Percentiles rank a stretch among this genome's conserved stretches.
Conservation (phyloP, 2,329 filamentous ascomycete species). For the Colletotrichum sp. region DNA sequence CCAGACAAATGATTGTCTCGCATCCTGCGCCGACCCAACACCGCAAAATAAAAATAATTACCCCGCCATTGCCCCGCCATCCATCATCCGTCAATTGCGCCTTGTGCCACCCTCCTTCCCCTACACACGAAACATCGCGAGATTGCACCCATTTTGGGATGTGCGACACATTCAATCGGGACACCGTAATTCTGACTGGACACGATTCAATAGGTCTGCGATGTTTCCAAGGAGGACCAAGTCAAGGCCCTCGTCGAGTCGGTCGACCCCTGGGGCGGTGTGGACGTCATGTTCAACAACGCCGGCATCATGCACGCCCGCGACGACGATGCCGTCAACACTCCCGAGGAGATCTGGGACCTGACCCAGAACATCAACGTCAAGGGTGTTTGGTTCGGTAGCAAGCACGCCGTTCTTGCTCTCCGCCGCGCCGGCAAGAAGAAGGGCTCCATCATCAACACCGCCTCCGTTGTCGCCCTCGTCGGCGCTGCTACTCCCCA, state of each 20-base stretch:
- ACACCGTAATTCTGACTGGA: background rate
- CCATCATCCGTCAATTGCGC: background rate
- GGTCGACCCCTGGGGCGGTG: constrained; percentile 83
- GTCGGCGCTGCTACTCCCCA: constrained; percentile 89
- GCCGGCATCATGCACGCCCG: constrained; percentile 94
- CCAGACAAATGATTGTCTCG: background rate
- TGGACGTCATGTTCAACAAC: constrained; percentile 97
- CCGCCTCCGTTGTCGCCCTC: constrained; percentile 85
- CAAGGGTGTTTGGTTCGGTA: constrained; percentile 97
- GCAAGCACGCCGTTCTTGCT: constrained; percentile 87
- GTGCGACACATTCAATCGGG: background rate
- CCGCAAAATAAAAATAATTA: background rate
- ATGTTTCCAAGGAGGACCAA: constrained; percentile 85
- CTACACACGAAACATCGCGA: background rate
- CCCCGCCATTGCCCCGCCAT: constrained; percentile 16
- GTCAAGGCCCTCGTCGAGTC: constrained; percentile 76
- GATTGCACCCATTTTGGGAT: background rate
- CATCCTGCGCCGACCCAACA: background rate
- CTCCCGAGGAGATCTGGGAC: constrained; percentile 91
- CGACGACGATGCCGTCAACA: constrained; percentile 81
- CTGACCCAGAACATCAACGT: constrained; percentile 94
- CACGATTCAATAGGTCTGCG: constrained; percentile 44
- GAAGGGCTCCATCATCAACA: constrained; percentile 87
- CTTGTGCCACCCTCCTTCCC: background rate
- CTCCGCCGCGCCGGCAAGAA: constrained; percentile 82